These are phyloP conservation scores for Pseudoperonospora humuli DNA, from an alignment of 352 stramenopile genomes.

Conservation along the genomic window DNA sequence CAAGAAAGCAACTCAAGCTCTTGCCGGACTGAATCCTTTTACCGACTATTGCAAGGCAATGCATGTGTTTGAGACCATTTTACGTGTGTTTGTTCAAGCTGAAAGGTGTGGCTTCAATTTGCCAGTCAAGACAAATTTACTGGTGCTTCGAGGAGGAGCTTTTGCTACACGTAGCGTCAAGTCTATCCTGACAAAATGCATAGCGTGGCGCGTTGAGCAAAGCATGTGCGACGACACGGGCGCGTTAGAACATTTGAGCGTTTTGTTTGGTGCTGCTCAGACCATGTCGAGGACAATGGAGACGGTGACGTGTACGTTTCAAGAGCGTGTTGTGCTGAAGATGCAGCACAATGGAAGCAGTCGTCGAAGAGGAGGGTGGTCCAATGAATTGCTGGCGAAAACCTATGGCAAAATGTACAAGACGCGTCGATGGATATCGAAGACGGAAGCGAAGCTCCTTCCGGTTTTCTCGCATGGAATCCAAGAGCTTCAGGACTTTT, in stretches of 20 bases:
- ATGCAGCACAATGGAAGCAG: slow-evolving; percentile 43
- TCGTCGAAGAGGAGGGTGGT: slow-evolving; percentile 32
- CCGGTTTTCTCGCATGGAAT: slow-evolving; percentile 58
- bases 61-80: slow-evolving; percentile 28
- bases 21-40: slow-evolving; percentile 30
- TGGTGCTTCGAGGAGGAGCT: slow-evolving; percentile 30
- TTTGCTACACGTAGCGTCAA: slow-evolving; percentile 33
- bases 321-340: slow-evolving; percentile 58
- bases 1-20: slow-evolving; percentile 12
- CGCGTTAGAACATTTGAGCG: slow-evolving; percentile 35
- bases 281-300: slow-evolving; percentile 34
- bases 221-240: slow-evolving; percentile 20
- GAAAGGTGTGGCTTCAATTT: slow-evolving; percentile 48
- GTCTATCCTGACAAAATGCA: slow-evolving; percentile 30
- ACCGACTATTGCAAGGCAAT: slow-evolving; percentile 32
- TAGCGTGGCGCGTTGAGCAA: slow-evolving; percentile 41
- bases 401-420: slow-evolving; percentile 49
- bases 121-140: slow-evolving; percentile 42
- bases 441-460: slow-evolving; percentile 46
- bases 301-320: slow-evolving; percentile 33
- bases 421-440: slow-evolving; percentile 50
- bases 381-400: slow-evolving; percentile 45
- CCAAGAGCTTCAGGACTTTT: slow-evolving; percentile 52
- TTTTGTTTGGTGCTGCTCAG: slow-evolving; percentile 31
- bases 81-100: slow-evolving; percentile 42